Percentiles rank a stretch among this genome's conserved stretches.
phyloP scores from a whole-genome alignment of 768 basidiomycete genomes.

The Mycena indigotica region DNA sequence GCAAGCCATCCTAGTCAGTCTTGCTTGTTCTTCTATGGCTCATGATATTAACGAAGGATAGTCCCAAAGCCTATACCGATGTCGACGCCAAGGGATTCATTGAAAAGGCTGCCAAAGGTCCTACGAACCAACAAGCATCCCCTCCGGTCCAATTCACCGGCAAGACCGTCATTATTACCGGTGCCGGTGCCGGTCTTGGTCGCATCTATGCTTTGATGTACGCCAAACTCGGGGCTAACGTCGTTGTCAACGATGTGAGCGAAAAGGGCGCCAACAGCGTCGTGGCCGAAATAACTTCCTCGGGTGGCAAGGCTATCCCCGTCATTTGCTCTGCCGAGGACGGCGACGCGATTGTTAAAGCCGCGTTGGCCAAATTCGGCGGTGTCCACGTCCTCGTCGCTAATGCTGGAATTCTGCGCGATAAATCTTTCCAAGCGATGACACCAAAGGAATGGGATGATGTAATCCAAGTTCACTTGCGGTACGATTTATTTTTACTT shows the following conservation, averaged over 20 bases:
- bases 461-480: slow-evolving; percentile 85
- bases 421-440: slow-evolving; percentile 91
- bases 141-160: slow-evolving; percentile 80
- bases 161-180: slow-evolving; percentile 92
- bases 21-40: not conserved
- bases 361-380: slow-evolving; percentile 85
- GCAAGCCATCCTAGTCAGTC: slow-evolving; percentile 65
- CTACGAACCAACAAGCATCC: slow-evolving; percentile 69
- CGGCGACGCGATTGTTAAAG: slow-evolving; percentile 85
- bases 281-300: slow-evolving; percentile 81
- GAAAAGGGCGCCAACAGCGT: slow-evolving; percentile 83
- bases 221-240: slow-evolving; percentile 89
- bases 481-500: slow-evolving; percentile 36
- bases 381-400: slow-evolving; percentile 85
- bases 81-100: slow-evolving; percentile 63
- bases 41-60: slow-evolving; percentile 31
- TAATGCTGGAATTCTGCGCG: slow-evolving; percentile 92
- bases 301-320: slow-evolving; percentile 85
- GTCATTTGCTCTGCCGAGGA: slow-evolving; percentile 90
- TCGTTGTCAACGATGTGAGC: slow-evolving; percentile 94
- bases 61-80: slow-evolving; percentile 69
- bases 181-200: slow-evolving; percentile 93
- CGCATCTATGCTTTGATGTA: slow-evolving; percentile 92
- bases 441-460: slow-evolving; percentile 92
- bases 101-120: slow-evolving; percentile 60